Evolutionary conservation across 2,329 filamentous ascomycete species (phyloP).

Genomic region (Fusarium drepaniforme): DNA sequence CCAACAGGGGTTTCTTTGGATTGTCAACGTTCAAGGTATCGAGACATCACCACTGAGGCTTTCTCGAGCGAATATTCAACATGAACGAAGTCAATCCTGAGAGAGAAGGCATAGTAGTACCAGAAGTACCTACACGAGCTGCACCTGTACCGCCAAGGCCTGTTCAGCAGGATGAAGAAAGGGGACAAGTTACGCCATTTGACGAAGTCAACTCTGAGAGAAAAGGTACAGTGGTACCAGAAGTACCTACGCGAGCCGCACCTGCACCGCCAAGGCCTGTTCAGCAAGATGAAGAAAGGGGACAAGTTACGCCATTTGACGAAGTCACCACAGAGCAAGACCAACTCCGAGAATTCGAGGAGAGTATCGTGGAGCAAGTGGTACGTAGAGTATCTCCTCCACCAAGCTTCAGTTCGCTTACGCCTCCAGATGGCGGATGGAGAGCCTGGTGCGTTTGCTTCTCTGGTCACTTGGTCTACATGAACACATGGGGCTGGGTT

Average conservation of each 20-base stretch:
- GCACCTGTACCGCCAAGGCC: not conserved
- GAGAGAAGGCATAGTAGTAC: too few species aligned
- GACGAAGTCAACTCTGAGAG: too few species aligned
- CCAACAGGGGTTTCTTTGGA: not conserved
- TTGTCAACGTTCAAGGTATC: not conserved
- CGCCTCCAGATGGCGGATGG: slow-evolving; percentile 64
- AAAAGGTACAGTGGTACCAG: too few species aligned
- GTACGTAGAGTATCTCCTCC: not conserved
- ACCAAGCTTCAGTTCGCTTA: slow-evolving; percentile 25
- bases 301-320: not conserved
- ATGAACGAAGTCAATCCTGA: not conserved
- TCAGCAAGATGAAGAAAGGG: not conserved
- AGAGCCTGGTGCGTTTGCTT: slow-evolving; percentile 55
- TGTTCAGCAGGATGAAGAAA: not conserved
- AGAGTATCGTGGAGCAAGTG: slow-evolving; percentile 22
- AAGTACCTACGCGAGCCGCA: not conserved
- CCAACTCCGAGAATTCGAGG: slow-evolving; percentile 9
- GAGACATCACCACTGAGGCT: not conserved
- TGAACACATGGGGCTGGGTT: slow-evolving; percentile 67
- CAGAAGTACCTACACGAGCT: not conserved
- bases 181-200: not conserved
- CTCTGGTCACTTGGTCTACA: slow-evolving; percentile 57
- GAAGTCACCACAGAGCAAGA: not conserved
- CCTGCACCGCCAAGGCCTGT: not conserved
- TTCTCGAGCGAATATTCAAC: not conserved